phyloP scores from a whole-genome alignment of 306 rosid genomes.

The Rosa lucieae region DNA sequence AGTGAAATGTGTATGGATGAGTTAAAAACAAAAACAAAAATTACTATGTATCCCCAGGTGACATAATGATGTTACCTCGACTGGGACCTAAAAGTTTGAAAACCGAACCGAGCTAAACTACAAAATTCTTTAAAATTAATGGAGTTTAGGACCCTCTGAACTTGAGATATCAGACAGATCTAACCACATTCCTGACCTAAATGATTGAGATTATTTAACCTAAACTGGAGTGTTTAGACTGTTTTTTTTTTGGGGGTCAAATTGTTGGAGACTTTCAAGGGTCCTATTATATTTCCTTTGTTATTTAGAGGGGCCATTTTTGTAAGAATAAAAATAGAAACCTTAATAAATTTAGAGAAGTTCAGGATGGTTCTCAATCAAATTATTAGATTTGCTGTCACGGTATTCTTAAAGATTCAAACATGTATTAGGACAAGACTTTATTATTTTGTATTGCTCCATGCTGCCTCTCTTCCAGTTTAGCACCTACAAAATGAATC shows the following conservation, averaged over 20 bases:
- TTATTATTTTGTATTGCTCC: background rate
- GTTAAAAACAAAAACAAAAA: background rate
- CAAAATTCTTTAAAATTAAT: background rate
- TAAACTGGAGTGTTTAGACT: background rate
- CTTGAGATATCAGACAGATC: background rate
- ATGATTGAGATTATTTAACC: background rate
- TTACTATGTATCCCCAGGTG: background rate
- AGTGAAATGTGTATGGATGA: background rate
- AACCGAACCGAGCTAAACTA: background rate
- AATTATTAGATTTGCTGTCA: background rate
- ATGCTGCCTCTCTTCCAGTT: background rate
- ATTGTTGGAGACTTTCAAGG: background rate
- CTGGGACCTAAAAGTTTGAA: background rate
- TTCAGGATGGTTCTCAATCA: background rate
- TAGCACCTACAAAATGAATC: background rate
- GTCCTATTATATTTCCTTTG: too few species aligned
- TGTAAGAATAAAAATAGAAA: background rate
- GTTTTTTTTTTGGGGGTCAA: background rate
- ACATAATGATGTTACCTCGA: background rate
- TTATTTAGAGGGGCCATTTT: background rate
- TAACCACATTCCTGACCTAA: background rate
- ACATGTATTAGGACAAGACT: background rate
- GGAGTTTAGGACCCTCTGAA: background rate
- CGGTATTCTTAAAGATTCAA: background rate
- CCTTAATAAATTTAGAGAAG: background rate